Percentiles rank a stretch among this genome's conserved stretches.
phyloP scores from a whole-genome alignment of 768 basidiomycete genomes.

The Asterophora parasitica region DNA sequence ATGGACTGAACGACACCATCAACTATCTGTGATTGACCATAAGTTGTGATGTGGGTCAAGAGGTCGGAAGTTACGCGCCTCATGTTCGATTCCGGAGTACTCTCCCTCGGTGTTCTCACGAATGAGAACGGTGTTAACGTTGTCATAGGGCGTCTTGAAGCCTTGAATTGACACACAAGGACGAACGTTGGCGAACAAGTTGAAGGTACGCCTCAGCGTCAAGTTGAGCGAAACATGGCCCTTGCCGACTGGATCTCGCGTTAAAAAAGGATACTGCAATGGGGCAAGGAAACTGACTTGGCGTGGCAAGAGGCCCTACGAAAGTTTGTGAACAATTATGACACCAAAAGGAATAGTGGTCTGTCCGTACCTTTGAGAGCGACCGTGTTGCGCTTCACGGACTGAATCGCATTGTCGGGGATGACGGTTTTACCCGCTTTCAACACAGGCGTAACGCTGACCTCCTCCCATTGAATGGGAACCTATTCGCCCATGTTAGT shows the following conservation, averaged over 20 bases:
- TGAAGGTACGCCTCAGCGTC: constrained; percentile 95
- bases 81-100: constrained; percentile 99
- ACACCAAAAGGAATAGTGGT: constrained; percentile 13
- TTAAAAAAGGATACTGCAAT: background rate
- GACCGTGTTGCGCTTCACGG: constrained; percentile 95
- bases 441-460: constrained; percentile 89
- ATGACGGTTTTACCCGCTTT: constrained; percentile 97
- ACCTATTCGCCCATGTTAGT: constrained; percentile 49
- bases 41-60: background rate
- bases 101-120: constrained; percentile 99
- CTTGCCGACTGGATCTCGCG: constrained; percentile 73
- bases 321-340: constrained; percentile 3
- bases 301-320: constrained; percentile 90
- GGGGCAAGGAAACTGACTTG: constrained; percentile 58
- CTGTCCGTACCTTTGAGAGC: constrained; percentile 96
- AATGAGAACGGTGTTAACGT: constrained; percentile 96
- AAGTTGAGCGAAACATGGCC: constrained; percentile 98
- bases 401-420: constrained; percentile 84
- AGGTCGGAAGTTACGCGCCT: constrained; percentile 46
- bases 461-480: constrained; percentile 99
- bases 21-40: constrained; percentile 53
- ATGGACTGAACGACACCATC: constrained; percentile 99
- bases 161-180: constrained; percentile 95
- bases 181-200: constrained; percentile 97
- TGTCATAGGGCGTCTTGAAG: constrained; percentile 97